Evolutionary conservation across 1,284 basidiomycete genomes (phyloP), one percentile per base, ranked within the genome.

Genomic region (Boletus chippewaensis): DNA sequence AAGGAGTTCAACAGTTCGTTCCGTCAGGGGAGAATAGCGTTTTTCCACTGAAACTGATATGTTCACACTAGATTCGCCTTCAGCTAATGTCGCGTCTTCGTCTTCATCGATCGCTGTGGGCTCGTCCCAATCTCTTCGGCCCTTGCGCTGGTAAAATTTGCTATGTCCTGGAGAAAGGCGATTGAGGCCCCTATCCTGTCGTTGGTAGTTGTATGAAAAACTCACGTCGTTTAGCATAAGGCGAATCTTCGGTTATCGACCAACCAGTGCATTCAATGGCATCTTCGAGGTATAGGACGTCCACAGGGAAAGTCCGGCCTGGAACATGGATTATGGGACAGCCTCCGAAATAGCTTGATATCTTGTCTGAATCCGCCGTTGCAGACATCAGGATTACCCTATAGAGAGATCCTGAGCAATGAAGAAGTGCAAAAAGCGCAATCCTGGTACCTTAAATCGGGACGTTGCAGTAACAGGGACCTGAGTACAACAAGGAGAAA

Each of bases 361-460:
- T 86, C 70, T 97, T 95, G 54, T 95, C 88, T 0, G 92, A 89
- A 62, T 99, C 93, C 28, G 98, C 77, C 0, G 96, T 99, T 0
- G 96, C 96, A 22, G 94, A 97, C 96, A 99, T 99, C 49, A 99
- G 78, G 31, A 99, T 82, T 29, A 99, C 82, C 70, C 91, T 93
- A 54, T 15, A n/a, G 40, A 53, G 40, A 53, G 24, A 20, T 10
- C 32, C 9, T 36, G 20, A 53, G 40, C 36, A 18, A 39, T 18
- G 34, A 12, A 15, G 24, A 15, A 16, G 24, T 18, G 49, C 28
- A 43, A 12, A 5, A 40, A 45, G 10, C 5, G 39, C 29, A 31
- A 43, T 24, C 59, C 71, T 57, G 57, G 7, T 51, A 88, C 90
- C 91, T 95, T 45, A 99, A 75, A 60, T 95, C 85, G 41, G 84